phyloP scores from a whole-genome alignment of 371 early-diverging fungal genomes.

The Mortierella sp. region DNA sequence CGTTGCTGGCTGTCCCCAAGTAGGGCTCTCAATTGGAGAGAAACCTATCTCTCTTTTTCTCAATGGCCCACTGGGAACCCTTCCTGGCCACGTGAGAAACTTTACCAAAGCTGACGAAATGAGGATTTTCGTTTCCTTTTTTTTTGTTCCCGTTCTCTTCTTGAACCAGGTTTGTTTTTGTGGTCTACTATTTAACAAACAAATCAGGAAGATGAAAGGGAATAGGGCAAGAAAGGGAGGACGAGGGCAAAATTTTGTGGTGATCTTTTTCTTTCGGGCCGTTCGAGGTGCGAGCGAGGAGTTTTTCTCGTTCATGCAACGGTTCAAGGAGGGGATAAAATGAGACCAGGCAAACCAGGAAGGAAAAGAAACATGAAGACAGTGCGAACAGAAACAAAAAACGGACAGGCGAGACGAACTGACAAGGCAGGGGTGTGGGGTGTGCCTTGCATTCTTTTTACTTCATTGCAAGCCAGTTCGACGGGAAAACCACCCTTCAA shows the following conservation, averaged over 20 bases:
- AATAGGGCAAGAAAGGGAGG: not conserved
- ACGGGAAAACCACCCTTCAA: not conserved
- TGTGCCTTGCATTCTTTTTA: not conserved
- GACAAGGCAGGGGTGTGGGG: not conserved
- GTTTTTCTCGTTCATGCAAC: not conserved
- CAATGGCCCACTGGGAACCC: not conserved
- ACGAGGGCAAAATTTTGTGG: not conserved
- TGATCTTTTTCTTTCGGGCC: not conserved
- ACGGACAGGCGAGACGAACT: not conserved
- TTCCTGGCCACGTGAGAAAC: conserved; percentile 4
- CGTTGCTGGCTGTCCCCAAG: not conserved
- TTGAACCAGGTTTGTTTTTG: too few relatives aligned
- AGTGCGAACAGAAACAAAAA: not conserved
- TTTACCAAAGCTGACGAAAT: not conserved
- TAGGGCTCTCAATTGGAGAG: conserved; percentile 1
- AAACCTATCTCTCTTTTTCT: too few relatives aligned
- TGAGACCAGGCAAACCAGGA: not conserved
- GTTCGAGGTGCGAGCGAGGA: not conserved
- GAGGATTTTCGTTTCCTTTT: too few relatives aligned
- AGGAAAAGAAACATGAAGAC: not conserved
- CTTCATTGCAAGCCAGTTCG: not conserved
- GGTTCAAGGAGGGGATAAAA: not conserved
- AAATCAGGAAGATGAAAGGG: not conserved
- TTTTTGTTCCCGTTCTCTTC: not conserved
- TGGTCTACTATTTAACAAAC: not conserved